These are phyloP conservation scores for Colletotrichum scovillei DNA, from an alignment of 2,329 filamentous ascomycete genomes.

Conservation along the genomic window DNA sequence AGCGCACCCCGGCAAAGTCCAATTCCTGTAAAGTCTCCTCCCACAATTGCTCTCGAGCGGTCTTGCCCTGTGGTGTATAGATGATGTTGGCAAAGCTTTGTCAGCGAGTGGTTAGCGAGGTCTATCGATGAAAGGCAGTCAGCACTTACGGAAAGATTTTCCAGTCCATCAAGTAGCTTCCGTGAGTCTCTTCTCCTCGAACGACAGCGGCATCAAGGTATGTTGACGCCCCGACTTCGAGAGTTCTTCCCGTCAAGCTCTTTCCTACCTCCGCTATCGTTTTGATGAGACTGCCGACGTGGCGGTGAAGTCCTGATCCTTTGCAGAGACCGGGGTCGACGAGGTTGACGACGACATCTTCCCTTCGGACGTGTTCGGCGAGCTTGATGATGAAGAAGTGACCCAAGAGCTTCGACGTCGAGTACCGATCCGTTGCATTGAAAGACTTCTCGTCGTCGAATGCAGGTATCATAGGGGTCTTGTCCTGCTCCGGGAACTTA, in stretches of 20 bases:
- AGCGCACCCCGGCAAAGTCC: constrained; percentile 36
- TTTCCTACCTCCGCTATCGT: constrained; percentile 28
- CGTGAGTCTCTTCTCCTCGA: constrained; percentile 60
- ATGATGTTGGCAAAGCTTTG: constrained; percentile 38
- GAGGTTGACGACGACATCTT: constrained; percentile 57
- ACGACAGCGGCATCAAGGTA: constrained; percentile 57
- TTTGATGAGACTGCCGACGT: constrained; percentile 25
- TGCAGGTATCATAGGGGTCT: constrained; percentile 38
- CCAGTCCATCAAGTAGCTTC: constrained; percentile 59
- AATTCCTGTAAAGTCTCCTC: constrained; percentile 37
- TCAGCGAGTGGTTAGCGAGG: constrained; percentile 36
- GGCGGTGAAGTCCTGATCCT: constrained; percentile 54
- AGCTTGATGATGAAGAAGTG: constrained; percentile 50
- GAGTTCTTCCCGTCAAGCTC: constrained; percentile 41
- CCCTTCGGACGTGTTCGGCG: constrained; percentile 47
- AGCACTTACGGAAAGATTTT: constrained; percentile 55
- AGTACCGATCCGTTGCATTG: constrained; percentile 38
- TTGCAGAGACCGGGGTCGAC: constrained; percentile 57
- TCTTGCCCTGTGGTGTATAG: constrained; percentile 31
- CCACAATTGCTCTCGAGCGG: constrained; percentile 29
- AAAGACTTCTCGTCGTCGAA: constrained; percentile 45
- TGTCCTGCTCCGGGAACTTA: constrained; percentile 39
- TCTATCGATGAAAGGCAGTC: not conserved
- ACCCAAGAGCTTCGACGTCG: constrained; percentile 44
- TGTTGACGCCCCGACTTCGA: constrained; percentile 53